Evolutionary conservation across 257 asterid genomes (phyloP), one percentile per base, ranked within the genome.

Genomic region (Galeopsis tetrahit): DNA sequence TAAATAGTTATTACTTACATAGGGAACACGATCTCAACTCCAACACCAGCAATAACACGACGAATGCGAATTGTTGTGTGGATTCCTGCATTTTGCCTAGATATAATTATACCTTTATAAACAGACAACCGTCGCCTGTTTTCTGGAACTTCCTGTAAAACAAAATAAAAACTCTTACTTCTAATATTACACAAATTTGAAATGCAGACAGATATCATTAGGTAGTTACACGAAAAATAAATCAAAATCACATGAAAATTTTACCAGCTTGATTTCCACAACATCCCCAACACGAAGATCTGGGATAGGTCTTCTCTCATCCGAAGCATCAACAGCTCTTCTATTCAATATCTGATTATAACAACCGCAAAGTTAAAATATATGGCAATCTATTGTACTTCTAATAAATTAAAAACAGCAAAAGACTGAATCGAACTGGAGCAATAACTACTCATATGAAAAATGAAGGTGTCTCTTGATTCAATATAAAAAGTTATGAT

Each of bases 21-120:
- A 40, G 98, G 98, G 88, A 93, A 91, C 17, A 93, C 96, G 13
- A 93, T 93, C 85, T 93, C 98, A 74, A 93, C 97, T 44, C 98
- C 98, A 75, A 89, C 79, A 69, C 97, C 98, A 10, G 98, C 97
- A 79, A 93, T 85, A 33, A 91, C 82, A 75, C 98, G 85, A 77
- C 98, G 83, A 60, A 89, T 84, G 64, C 96, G 93, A 63, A 93
- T 91, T 10, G 98, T 93, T 3, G 98, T 89, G 87, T 93, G 98
- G 72, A 93, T 85, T 60, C 98, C 98, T 71, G 97, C 98, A 86
- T 93, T 93, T 80, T 91, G 97, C 83, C 77, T 91, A 0, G 96
- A 85, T 9, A 93, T 91, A 72, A 93, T 83, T 82, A 91, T 93
- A 61, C 98, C 98, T 80, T 93, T 93, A 76, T 93, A 91, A 17